phyloP scores from a whole-genome alignment of 2,329 filamentous ascomycete species.

The Penicillium sclerotiorum region DNA sequence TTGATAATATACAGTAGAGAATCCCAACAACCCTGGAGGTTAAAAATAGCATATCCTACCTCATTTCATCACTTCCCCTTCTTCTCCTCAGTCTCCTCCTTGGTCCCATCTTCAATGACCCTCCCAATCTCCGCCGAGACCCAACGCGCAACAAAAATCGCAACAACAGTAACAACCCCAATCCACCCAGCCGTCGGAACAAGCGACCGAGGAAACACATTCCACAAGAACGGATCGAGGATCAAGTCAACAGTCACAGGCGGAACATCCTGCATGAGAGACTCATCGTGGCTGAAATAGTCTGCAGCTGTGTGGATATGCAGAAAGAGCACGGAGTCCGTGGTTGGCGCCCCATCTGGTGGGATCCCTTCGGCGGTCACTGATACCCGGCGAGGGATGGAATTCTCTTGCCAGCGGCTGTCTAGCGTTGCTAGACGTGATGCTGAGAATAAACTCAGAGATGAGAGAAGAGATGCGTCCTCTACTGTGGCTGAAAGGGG shows the following conservation, averaged over 20 bases:
- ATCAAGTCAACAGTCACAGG: constrained; percentile 78
- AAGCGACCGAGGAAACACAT: constrained; percentile 77
- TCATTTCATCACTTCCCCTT: constrained; percentile 20
- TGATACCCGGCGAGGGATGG: constrained; percentile 12
- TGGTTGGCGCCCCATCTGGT: constrained; percentile 23
- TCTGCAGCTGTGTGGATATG: constrained; percentile 76
- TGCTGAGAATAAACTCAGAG: constrained; percentile 65
- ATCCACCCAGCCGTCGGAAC: constrained; percentile 72
- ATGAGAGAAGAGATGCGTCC: constrained; percentile 64
- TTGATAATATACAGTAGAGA: no score
- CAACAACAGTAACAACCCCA: constrained; percentile 57
- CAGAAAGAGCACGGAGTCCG: constrained; percentile 67
- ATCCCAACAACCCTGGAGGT: no score
- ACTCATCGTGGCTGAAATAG: constrained; percentile 75
- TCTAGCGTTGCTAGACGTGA: constrained; percentile 45
- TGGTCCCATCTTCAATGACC: constrained; percentile 24
- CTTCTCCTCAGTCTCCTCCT: constrained; percentile 16
- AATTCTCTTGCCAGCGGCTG: constrained; percentile 13
- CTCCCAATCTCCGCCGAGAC: constrained; percentile 28
- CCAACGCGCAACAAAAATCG: constrained; percentile 50
- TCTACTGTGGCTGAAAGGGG: constrained; percentile 64
- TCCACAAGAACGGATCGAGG: constrained; percentile 81
- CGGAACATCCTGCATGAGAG: constrained; percentile 74
- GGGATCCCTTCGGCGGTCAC: not conserved
- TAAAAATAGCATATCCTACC: not conserved